Conservation (phyloP, 805 yeast genomes). For the Kluyveromyces siamensis region DNA sequence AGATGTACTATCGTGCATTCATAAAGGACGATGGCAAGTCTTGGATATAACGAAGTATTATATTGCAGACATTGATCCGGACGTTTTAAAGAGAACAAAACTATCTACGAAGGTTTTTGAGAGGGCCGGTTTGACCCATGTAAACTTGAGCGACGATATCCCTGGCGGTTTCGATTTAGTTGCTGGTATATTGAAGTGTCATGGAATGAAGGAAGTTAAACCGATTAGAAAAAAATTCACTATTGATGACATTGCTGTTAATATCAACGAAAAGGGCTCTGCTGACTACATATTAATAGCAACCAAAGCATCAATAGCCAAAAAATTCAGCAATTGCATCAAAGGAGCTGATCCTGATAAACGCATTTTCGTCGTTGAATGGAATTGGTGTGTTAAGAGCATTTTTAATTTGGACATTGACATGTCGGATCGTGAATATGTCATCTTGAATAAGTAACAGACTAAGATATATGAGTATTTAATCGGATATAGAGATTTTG, state of each 20-base stretch:
- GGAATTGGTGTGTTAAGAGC: conserved; percentile 28
- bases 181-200: conserved; percentile 17
- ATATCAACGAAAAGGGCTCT: conserved; percentile 4
- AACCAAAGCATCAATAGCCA: conserved; percentile 23
- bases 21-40: conserved; percentile 11
- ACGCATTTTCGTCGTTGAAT: conserved; percentile 19
- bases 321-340: conserved; percentile 14
- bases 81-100: conserved; percentile 11
- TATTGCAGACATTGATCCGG: conserved; percentile 28
- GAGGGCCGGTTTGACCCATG: conserved; percentile 12
- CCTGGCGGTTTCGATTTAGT: conserved; percentile 22
- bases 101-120: conserved; percentile 18
- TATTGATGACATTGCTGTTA: conserved; percentile 10
- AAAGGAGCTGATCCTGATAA: conserved; percentile 4
- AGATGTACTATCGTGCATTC: conserved; percentile 33
- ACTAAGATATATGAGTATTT: neutral
- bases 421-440: conserved; percentile 2
- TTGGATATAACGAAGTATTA: conserved; percentile 23
- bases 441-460: conserved; percentile 5
- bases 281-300: conserved; percentile 20
- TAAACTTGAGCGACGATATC: conserved; percentile 20
- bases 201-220: conserved; percentile 19
- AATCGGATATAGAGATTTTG: neutral
- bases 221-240: conserved; percentile 15
- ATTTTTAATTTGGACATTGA: conserved; percentile 19